Evolutionary conservation across 2,329 filamentous ascomycete species (phyloP), one percentile per base, ranked within the genome.

Genomic region (Stenocarpella maydis): DNA sequence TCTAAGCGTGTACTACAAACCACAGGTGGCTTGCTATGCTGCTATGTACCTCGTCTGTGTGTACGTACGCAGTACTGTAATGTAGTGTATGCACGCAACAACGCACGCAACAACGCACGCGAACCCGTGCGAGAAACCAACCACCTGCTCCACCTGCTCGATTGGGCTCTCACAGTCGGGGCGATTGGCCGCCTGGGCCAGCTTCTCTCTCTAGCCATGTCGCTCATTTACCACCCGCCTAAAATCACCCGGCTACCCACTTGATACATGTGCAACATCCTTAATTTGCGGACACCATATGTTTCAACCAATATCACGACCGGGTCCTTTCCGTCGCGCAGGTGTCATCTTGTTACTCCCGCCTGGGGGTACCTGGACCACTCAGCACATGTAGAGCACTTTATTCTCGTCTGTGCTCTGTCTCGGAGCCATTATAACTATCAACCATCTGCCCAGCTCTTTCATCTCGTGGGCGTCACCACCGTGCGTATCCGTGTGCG

Each of bases 261-360:
- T 39, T 49, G 21, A 49, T 28, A 52, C 61, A 21, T 69, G 67
- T 58, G 67, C 37, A 41, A 69, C 67, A 6, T 65, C 58, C 67
- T 68, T 63, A 65, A 69, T 69, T 45, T 65, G 58, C 67, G 45
- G 58, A n/a, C 39, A 39, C 17, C 53, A 12, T 21, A 21, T 39
- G 31, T 58, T 47, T 17, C 41, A 37, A 47, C 41, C 58, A 12
- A 49, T 47, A 24, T 49, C 58, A 37, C 58, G 43, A 24, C 58
- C 58, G 49, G 49, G 58, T n/a, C 58, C n/a, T 63, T 63, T 49
- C 28, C 58, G 58, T 63, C 58, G 58, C 41, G 58, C 58, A 63
- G 43, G 58, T 63, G 58, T 49, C 43, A 63, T 49, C 28, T 17
- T 47, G 41, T 47, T 28, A 47, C 58, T 37, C 24, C 58, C 58